A percentile compares a stretch with the other conserved stretches of the same genome.
phyloP scores from a whole-genome alignment of 208 protist species.

The Trichomonas gallinae region DNA sequence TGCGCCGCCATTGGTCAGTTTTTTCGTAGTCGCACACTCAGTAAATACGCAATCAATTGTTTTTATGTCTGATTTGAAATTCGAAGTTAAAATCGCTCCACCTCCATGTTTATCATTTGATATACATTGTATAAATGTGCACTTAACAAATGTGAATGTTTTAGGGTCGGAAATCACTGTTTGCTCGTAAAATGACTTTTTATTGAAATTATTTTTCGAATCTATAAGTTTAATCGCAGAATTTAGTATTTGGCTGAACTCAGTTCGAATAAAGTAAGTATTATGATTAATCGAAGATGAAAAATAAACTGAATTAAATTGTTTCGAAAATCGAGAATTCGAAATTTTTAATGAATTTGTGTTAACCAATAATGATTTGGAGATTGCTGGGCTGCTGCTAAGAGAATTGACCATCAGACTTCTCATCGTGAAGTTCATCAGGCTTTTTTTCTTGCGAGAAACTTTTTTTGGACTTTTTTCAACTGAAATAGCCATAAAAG shows the following conservation, averaged over 20 bases:
- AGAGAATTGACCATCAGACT: too few relatives aligned
- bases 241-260: background rate
- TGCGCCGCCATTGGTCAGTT: background rate
- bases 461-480: too few relatives aligned
- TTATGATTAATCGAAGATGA: background rate
- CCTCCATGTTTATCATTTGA: background rate
- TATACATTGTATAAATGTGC: background rate
- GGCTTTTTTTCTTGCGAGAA: too few relatives aligned
- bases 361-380: too few relatives aligned
- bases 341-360: background rate
- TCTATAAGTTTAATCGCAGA: background rate
- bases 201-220: background rate
- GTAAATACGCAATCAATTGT: background rate
- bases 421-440: too few relatives aligned
- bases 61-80: background rate
- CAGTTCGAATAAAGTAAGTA: background rate
- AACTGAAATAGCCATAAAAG: too few relatives aligned
- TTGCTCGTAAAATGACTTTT: background rate
- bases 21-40: background rate
- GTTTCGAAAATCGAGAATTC: background rate
- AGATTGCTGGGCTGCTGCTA: too few relatives aligned
- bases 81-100: background rate
- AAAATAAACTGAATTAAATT: background rate
- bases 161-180: background rate
- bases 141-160: background rate